These are phyloP conservation scores for Primulina eburnea DNA, from an alignment of 257 asterid genomes.

Conservation along the genomic window DNA sequence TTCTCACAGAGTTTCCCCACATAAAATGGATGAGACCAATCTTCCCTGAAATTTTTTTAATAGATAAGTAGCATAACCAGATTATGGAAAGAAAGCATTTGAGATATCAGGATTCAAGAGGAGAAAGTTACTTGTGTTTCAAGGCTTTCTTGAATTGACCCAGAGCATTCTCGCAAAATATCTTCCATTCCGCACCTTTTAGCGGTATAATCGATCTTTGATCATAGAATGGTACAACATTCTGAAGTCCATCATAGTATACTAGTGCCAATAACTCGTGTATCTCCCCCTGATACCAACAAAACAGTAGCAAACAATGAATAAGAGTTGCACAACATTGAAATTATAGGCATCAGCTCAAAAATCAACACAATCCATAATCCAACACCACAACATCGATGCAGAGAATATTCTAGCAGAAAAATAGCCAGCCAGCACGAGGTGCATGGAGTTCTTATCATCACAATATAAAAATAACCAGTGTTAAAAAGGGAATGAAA, in stretches of 20 bases:
- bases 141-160: conserved; percentile 89
- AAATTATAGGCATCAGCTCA: conserved; percentile 20
- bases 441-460: conserved; percentile 15
- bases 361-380: conserved; percentile 18
- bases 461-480: conserved; percentile 11
- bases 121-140: conserved; percentile 59
- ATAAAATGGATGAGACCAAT: conserved; percentile 96
- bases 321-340: conserved; percentile 13
- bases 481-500: conserved; percentile 30
- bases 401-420: conserved; percentile 22
- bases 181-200: conserved; percentile 71
- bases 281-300: conserved; percentile 81
- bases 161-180: conserved; percentile 83
- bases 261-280: conserved; percentile 94
- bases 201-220: conserved; percentile 71
- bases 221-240: conserved; percentile 95
- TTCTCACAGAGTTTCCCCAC: conserved; percentile 91
- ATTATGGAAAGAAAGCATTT: conserved; percentile 28
- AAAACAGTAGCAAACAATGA: conserved; percentile 17
- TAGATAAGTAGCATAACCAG: conserved; percentile 20
- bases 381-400: conserved; percentile 3
- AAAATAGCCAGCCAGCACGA: conserved; percentile 16
- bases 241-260: conserved; percentile 93
- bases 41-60: conserved; percentile 59
- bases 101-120: conserved; percentile 26